These are phyloP conservation scores for Ophiostoma quercus DNA, from an alignment of 2,329 filamentous ascomycete genomes.

Conservation along the genomic window DNA sequence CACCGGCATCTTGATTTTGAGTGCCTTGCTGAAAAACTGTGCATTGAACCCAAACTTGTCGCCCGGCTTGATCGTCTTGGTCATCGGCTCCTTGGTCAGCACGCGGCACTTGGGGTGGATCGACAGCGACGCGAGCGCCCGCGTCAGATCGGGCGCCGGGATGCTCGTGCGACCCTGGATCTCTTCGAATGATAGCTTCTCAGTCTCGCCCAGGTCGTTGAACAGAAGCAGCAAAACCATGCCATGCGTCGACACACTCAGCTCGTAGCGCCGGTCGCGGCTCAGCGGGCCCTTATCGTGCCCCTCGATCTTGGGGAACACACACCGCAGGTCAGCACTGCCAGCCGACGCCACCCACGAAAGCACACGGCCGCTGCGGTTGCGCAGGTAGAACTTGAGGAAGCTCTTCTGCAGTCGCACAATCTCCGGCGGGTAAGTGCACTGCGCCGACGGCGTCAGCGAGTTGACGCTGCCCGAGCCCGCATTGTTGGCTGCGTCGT, in stretches of 20 bases:
- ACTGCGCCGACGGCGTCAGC: constrained; percentile 37
- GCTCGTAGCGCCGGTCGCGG: constrained; percentile 71
- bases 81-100: constrained; percentile 72
- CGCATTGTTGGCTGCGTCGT: background rate
- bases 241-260: constrained; percentile 87
- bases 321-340: constrained; percentile 77
- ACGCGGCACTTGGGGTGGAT: constrained; percentile 79
- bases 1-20: constrained; percentile 85
- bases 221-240: constrained; percentile 89
- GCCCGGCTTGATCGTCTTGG: constrained; percentile 67
- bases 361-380: constrained; percentile 80
- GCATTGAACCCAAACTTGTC: constrained; percentile 82
- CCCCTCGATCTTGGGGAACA: constrained; percentile 66
- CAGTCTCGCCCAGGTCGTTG: constrained; percentile 60
- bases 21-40: constrained; percentile 71
- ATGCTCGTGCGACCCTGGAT: constrained; percentile 81
- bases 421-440: constrained; percentile 70
- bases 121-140: constrained; percentile 74
- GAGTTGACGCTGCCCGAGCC: constrained; percentile 23
- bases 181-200: constrained; percentile 58
- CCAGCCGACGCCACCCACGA: constrained; percentile 72
- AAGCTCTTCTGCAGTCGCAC: constrained; percentile 76
- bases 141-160: constrained; percentile 63
- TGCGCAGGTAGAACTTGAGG: constrained; percentile 79
- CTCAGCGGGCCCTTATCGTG: constrained; percentile 59